Conservation (phyloP, 1,139 yeast genomes). For the Yamadazyma triangularis region DNA sequence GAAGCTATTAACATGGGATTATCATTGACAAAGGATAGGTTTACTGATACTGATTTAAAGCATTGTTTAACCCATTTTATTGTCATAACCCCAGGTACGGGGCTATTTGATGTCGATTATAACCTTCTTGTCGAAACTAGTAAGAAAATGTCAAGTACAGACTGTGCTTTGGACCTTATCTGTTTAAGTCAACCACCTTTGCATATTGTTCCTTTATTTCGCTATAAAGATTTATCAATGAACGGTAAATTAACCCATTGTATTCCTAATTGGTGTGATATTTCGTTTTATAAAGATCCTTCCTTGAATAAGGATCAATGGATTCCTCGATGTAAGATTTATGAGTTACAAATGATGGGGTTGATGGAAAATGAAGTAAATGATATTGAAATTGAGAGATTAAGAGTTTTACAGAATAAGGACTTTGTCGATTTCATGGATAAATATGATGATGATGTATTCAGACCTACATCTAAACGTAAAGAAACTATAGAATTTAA, state of each 20-base stretch:
- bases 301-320: constrained; percentile 55
- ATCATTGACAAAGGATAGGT: constrained; percentile 72
- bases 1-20: constrained; percentile 87
- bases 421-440: constrained; percentile 52
- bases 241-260: constrained; percentile 60
- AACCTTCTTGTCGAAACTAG: constrained; percentile 73
- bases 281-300: constrained; percentile 74
- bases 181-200: constrained; percentile 89
- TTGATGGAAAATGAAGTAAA: constrained; percentile 85
- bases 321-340: constrained; percentile 90
- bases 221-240: constrained; percentile 44
- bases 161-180: constrained; percentile 82
- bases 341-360: constrained; percentile 98
- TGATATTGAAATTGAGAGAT: constrained; percentile 56
- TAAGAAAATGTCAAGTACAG: constrained; percentile 68
- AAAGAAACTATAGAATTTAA: constrained; percentile 3
- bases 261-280: constrained; percentile 93
- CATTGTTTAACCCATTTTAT: constrained; percentile 86
- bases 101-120: constrained; percentile 87
- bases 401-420: constrained; percentile 25
- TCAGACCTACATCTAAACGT: constrained; percentile 23
- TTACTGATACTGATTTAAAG: constrained; percentile 78
- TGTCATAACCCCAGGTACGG: constrained; percentile 88
- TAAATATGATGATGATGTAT: constrained; percentile 53
- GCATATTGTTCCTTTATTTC: constrained; percentile 84